Conservation (phyloP, 345 rosid species). For the Erucastrum elatum region DNA sequence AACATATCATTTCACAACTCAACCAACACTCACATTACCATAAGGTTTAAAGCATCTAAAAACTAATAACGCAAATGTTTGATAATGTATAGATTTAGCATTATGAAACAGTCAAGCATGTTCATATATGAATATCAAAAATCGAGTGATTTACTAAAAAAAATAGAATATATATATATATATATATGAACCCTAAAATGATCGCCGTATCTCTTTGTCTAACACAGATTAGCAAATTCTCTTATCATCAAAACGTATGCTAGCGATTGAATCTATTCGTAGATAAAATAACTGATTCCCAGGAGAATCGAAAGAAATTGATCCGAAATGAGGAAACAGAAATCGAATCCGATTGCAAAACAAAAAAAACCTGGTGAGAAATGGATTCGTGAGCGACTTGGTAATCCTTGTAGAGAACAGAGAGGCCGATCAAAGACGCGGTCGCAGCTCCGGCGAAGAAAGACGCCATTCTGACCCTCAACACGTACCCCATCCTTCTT, state of each 20-base stretch:
- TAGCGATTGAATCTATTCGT: neutral
- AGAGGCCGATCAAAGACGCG: slow-evolving; percentile 74
- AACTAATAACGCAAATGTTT: no score
- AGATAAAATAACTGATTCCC: neutral
- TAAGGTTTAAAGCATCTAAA: no score
- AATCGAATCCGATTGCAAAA: slow-evolving; percentile 24
- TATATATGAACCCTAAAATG: slow-evolving; percentile 23
- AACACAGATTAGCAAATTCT: neutral
- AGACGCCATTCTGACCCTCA: slow-evolving; percentile 89
- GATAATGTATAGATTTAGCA: no score
- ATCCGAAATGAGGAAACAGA: slow-evolving; percentile 1
- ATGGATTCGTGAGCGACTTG: slow-evolving; percentile 75
- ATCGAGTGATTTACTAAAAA: neutral
- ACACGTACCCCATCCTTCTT: slow-evolving; percentile 89
- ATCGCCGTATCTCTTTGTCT: no score
- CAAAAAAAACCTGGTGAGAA: slow-evolving; percentile 61
- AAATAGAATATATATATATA: neutral
- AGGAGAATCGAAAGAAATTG: neutral
- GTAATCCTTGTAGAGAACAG: slow-evolving; percentile 81
- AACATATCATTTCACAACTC: no score
- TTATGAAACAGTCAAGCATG: neutral
- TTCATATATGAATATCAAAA: neutral
- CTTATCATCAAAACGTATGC: neutral
- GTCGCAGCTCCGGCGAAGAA: slow-evolving; percentile 90
- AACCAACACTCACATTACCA: no score